Evolutionary conservation across 345 rosid species (phyloP).

Genomic region (Clausena lansium): DNA sequence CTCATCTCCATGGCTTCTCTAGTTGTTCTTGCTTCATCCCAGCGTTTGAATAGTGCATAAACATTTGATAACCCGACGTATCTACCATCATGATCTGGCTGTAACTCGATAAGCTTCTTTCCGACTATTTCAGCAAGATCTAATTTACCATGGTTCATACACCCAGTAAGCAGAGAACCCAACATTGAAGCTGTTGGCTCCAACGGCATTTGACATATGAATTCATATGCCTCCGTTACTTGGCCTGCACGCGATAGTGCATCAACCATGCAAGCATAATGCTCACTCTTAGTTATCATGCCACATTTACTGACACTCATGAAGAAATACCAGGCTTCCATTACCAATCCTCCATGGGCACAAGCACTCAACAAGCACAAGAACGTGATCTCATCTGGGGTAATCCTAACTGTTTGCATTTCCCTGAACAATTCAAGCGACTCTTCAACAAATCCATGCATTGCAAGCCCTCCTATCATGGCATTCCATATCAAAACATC

Average conservation of each 20-base stretch:
- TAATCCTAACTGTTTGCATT: constrained; percentile 51
- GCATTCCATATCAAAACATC: constrained; percentile 90
- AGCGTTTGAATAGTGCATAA: constrained; percentile 52
- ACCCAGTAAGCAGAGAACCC: constrained; percentile 74
- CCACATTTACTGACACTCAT: constrained; percentile 38
- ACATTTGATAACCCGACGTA: constrained; percentile 65
- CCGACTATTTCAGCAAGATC: constrained; percentile 73
- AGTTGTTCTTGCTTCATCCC: constrained; percentile 61
- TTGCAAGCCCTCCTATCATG: constrained; percentile 83
- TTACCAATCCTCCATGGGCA: constrained; percentile 77
- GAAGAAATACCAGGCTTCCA: constrained; percentile 67
- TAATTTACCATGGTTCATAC: constrained; percentile 58
- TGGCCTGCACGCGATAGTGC: constrained; percentile 73
- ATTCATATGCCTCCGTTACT: constrained; percentile 56
- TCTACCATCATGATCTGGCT: constrained; percentile 75
- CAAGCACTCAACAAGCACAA: constrained; percentile 78
- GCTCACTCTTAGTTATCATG: constrained; percentile 59
- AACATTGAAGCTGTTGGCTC: constrained; percentile 69
- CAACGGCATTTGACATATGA: constrained; percentile 49
- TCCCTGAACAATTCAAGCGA: constrained; percentile 55
- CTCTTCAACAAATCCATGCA: constrained; percentile 63
- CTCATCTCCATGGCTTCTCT: constrained; percentile 76
- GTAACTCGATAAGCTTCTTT: constrained; percentile 65
- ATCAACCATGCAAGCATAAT: constrained; percentile 87
- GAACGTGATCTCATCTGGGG: constrained; percentile 74